Percentiles rank a stretch among this genome's conserved stretches.
Conservation (phyloP, 2,329 filamentous ascomycete genomes). For the Hypoxylon sp. region DNA sequence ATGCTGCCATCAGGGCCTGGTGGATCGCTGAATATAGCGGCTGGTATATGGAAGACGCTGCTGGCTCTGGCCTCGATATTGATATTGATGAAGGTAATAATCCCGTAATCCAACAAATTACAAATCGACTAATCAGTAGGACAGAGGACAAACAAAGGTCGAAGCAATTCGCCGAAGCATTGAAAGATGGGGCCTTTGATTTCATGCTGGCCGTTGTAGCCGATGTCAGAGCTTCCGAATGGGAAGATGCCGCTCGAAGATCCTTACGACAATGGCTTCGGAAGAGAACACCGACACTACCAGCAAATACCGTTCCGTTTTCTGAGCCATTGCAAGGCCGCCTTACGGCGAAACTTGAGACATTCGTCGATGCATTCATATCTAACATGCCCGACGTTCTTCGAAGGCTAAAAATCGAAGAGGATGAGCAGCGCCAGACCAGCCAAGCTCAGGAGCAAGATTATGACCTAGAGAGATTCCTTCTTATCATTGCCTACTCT, state of each 20-base stretch:
- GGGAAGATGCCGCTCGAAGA: constrained; percentile 88
- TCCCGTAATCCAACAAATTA: constrained; percentile 29
- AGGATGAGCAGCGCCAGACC: constrained; percentile 86
- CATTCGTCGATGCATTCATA: constrained; percentile 92
- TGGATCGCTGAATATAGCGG: constrained; percentile 96
- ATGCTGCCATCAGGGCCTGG: constrained; percentile 83
- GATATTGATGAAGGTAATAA: constrained; percentile 71
- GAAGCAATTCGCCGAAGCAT: constrained; percentile 79
- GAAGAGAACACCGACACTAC: constrained; percentile 80
- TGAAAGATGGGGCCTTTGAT: constrained; percentile 93
- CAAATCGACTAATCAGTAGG: constrained; percentile 53
- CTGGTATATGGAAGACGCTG: constrained; percentile 83
- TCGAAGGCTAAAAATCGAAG: constrained; percentile 85
- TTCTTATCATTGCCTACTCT: constrained; percentile 91
- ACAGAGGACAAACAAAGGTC: constrained; percentile 79
- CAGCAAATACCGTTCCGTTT: constrained; percentile 77
- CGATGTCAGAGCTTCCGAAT: constrained; percentile 84
- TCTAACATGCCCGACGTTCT: constrained; percentile 95
- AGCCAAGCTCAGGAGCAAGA: constrained; percentile 77
- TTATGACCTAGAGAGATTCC: constrained; percentile 86
- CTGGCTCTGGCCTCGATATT: constrained; percentile 71
- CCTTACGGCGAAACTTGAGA: constrained; percentile 85
- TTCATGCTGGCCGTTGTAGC: constrained; percentile 89
- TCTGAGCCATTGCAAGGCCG: constrained; percentile 79
- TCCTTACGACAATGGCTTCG: constrained; percentile 87